Evolutionary conservation across 2,329 filamentous ascomycete species (phyloP).

Genomic region (Pseudocercospora musae): DNA sequence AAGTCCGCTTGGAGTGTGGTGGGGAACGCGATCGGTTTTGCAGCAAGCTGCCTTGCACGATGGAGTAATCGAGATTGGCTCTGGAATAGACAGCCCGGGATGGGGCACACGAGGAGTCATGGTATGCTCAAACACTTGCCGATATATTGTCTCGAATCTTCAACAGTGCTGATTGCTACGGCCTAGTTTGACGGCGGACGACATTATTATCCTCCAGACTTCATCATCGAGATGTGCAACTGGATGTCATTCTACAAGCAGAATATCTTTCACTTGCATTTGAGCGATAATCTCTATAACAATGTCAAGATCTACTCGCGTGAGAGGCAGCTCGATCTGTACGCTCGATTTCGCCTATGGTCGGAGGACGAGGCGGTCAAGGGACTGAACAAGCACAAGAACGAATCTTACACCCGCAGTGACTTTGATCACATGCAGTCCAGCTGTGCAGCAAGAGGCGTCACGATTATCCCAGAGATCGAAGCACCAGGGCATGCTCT

Average conservation of each 20-base stretch:
- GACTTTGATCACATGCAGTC: constrained; percentile 54
- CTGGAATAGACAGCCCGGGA: constrained; percentile 49
- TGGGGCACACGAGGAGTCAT: constrained; percentile 36
- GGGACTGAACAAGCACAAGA: constrained; percentile 50
- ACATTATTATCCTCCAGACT: constrained; percentile 55
- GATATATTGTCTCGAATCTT: background rate
- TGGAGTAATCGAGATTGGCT: constrained; percentile 43
- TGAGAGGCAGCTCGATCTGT: constrained; percentile 49
- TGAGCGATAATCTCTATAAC: constrained; percentile 56
- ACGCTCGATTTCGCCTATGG: constrained; percentile 55
- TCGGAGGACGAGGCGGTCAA: constrained; percentile 48
- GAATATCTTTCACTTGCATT: constrained; percentile 57
- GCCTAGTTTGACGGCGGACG: constrained; percentile 51
- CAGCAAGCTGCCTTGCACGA: constrained; percentile 49
- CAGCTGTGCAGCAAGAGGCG: constrained; percentile 53
- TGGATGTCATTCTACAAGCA: constrained; percentile 62
- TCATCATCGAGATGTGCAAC: constrained; percentile 56
- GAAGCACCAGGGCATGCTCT: constrained; percentile 59
- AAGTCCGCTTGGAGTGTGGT: constrained; percentile 56
- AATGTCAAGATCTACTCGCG: constrained; percentile 49
- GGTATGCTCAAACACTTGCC: constrained; percentile 4
- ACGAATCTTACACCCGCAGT: constrained; percentile 54
- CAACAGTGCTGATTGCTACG: background rate
- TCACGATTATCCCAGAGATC: constrained; percentile 59
- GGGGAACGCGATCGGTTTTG: constrained; percentile 56